These are phyloP conservation scores for Cytospora mali DNA, from an alignment of 2,329 filamentous ascomycete genomes.

Conservation along the genomic window DNA sequence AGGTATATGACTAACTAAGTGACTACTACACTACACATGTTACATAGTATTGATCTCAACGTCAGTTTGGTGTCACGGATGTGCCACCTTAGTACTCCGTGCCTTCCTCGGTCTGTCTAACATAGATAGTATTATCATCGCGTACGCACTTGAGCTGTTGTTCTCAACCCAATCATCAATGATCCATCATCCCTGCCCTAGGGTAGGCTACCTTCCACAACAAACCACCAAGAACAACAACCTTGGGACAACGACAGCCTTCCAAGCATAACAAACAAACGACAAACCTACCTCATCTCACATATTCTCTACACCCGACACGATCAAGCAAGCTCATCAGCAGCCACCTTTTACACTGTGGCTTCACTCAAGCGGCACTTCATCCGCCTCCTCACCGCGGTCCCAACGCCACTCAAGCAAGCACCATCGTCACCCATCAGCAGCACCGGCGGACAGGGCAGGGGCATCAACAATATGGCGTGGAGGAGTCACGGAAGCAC, in stretches of 20 bases:
- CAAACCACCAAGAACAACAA: too few species aligned
- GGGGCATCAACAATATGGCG: constrained; percentile 64
- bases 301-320: not conserved
- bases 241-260: too few species aligned
- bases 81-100: too few species aligned
- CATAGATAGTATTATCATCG: too few species aligned
- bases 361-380: constrained; percentile 16
- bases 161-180: too few species aligned
- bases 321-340: not conserved
- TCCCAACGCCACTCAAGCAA: constrained; percentile 11
- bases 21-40: too few species aligned
- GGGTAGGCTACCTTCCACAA: too few species aligned
- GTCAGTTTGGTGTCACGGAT: too few species aligned
- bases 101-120: not conserved
- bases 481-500: constrained; percentile 81
- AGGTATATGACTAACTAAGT: too few species aligned
- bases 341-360: constrained; percentile 3
- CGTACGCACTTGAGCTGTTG: not conserved
- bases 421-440: not conserved
- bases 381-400: constrained; percentile 2
- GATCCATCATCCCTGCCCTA: too few species aligned
- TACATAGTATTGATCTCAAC: too few species aligned
- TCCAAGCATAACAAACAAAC: not conserved
- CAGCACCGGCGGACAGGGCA: not conserved
- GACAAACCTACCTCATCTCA: not conserved